These are phyloP conservation scores for Nigrospora oryzae DNA, from an alignment of 2,329 filamentous ascomycete genomes.

Conservation along the genomic window DNA sequence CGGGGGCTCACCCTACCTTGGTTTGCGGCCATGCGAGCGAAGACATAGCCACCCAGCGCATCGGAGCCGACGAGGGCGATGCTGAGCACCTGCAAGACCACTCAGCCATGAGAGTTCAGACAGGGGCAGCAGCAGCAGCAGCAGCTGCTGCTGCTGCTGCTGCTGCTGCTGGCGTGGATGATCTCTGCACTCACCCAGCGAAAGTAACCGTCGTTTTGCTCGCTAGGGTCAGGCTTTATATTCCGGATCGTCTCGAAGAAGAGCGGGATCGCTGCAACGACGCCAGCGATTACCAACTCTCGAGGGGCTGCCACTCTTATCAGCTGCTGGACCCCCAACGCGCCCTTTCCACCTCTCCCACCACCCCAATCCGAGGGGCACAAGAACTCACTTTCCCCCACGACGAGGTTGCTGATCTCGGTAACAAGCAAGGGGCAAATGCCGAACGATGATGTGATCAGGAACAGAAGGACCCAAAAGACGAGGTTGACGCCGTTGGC, in stretches of 20 bases:
- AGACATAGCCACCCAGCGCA: constrained; percentile 1
- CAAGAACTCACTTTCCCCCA: constrained; percentile 1
- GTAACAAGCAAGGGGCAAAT: constrained; percentile 1
- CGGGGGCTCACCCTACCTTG: not conserved
- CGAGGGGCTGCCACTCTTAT: not conserved
- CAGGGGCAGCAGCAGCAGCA: too few relatives aligned
- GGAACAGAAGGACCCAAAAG: not conserved
- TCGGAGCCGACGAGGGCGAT: not conserved
- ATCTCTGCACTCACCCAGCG: not conserved
- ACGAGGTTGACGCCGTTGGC: not conserved
- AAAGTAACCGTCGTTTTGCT: not conserved
- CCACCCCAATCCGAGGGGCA: too few relatives aligned
- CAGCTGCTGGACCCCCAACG: not conserved
- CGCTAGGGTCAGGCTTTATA: not conserved
- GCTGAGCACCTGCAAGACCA: not conserved
- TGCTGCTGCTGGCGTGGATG: too few relatives aligned
- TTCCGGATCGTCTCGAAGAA: constrained; percentile 1
- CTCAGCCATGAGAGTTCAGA: too few relatives aligned
- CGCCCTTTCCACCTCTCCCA: too few relatives aligned
- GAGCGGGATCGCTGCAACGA: constrained; percentile 1
- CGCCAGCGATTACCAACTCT: not conserved
- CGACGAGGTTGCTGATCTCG: not conserved
- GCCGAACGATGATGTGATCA: constrained; percentile 2
- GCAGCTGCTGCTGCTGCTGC: too few relatives aligned
- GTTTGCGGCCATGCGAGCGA: constrained; percentile 1